Evolutionary conservation across 2,329 filamentous ascomycete species (phyloP).

Genomic region (Xylaria hypoxylon): DNA sequence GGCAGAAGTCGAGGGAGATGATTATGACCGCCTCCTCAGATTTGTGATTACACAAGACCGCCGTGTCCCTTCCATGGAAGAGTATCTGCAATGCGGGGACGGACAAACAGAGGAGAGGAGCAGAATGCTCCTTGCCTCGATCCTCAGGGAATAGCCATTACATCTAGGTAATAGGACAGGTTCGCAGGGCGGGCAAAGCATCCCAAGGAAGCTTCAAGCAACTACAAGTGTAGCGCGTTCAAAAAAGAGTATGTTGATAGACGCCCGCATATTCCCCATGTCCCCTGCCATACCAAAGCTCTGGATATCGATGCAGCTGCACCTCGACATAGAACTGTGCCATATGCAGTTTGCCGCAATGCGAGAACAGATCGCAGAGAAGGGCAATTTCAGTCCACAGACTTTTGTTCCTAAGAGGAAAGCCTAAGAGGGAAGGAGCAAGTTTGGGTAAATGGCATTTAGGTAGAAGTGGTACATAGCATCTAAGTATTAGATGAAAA

Average conservation of each 20-base stretch:
- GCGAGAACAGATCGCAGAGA: constrained; percentile 6
- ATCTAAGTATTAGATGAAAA: constrained; percentile 4
- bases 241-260: constrained; percentile 16
- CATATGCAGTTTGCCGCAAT: constrained; percentile 10
- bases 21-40: not conserved
- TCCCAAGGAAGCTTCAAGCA: constrained; percentile 6
- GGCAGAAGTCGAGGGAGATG: not conserved
- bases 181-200: not conserved
- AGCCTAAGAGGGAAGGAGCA: not conserved
- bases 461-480: not conserved
- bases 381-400: not conserved
- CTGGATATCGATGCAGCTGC: constrained; percentile 11
- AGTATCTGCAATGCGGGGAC: not conserved
- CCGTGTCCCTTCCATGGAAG: not conserved
- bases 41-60: not conserved
- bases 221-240: constrained; percentile 8
- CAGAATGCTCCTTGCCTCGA: not conserved
- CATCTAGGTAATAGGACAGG: constrained; percentile 13
- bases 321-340: not conserved
- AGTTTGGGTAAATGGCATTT: not conserved
- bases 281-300: constrained; percentile 2
- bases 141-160: constrained; percentile 4
- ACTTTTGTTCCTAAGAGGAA: not conserved
- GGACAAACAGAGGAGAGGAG: not conserved
- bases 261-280: not conserved